Evolutionary conservation across 371 early-diverging fungal genomes (phyloP).

Genomic region (Agmasoma carcini): DNA sequence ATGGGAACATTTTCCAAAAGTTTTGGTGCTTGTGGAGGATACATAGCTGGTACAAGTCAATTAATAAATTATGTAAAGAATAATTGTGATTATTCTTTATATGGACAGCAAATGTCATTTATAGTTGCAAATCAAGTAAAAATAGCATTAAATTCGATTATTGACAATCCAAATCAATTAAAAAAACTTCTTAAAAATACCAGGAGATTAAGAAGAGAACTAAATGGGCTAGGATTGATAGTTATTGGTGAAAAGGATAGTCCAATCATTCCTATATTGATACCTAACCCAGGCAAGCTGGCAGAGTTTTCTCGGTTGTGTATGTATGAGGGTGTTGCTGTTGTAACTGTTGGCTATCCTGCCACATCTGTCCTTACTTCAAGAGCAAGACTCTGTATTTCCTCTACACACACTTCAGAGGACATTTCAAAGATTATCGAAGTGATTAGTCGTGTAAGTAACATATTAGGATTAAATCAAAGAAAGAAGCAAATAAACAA

Average conservation of each 20-base stretch:
- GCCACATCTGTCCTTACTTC: slow-evolving; percentile 87
- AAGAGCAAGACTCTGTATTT: slow-evolving; percentile 85
- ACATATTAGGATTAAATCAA: slow-evolving; percentile 49
- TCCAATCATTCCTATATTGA: slow-evolving; percentile 84
- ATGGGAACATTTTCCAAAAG: slow-evolving; percentile 99
- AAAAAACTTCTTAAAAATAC: slow-evolving; percentile 70
- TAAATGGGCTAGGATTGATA: slow-evolving; percentile 76
- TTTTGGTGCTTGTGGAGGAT: slow-evolving; percentile 94
- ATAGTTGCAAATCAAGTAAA: slow-evolving; percentile 78
- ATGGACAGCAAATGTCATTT: slow-evolving; percentile 78
- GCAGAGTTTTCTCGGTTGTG: slow-evolving; percentile 78
- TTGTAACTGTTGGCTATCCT: slow-evolving; percentile 93
- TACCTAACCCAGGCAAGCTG: slow-evolving; percentile 91
- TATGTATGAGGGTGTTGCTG: slow-evolving; percentile 73
- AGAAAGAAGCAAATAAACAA: too few relatives aligned
- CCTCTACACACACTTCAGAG: slow-evolving; percentile 76
- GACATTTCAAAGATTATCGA: slow-evolving; percentile 63
- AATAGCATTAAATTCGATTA: slow-evolving; percentile 57
- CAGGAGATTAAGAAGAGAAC: slow-evolving; percentile 63
- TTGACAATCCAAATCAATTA: slow-evolving; percentile 63
- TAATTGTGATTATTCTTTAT: slow-evolving; percentile 63
- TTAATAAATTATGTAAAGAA: slow-evolving; percentile 69
- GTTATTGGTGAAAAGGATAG: slow-evolving; percentile 76
- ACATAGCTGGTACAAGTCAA: slow-evolving; percentile 67
- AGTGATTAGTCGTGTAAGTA: slow-evolving; percentile 51